These are phyloP conservation scores for Penicillium goetzii DNA, from an alignment of 495 filamentous ascomycete genomes.

Conservation along the genomic window DNA sequence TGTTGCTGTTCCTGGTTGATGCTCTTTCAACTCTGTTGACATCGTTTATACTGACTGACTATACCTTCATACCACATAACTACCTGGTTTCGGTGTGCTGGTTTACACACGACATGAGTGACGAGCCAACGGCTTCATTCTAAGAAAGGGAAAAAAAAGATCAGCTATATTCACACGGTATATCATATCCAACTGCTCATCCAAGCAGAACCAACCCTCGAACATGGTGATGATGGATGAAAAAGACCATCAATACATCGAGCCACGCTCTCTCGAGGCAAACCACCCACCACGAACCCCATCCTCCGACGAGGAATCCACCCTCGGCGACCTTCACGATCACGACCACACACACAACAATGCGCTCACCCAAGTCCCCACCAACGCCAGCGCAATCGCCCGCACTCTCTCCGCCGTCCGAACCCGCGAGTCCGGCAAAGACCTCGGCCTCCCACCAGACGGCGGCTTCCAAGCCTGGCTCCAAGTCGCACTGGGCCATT, in stretches of 20 bases:
- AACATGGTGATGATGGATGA: constrained; percentile 20
- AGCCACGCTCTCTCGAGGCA: constrained; percentile 12
- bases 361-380: constrained; percentile 29
- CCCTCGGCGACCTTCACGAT: constrained; percentile 12
- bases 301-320: constrained; percentile 34
- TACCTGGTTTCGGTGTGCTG: background rate
- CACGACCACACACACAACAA: background rate
- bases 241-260: constrained; percentile 6
- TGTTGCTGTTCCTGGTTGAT: background rate
- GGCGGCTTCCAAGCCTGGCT: constrained; percentile 69
- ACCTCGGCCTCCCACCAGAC: constrained; percentile 54
- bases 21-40: background rate
- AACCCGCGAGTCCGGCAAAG: constrained; percentile 52
- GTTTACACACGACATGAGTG: constrained; percentile 7
- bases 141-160: background rate
- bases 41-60: background rate
- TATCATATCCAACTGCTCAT: background rate
- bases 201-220: constrained; percentile 7
- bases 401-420: constrained; percentile 46
- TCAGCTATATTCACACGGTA: background rate
- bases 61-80: background rate
- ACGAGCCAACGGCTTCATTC: background rate
- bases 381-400: constrained; percentile 35
- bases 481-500: constrained; percentile 65
- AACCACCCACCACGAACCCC: constrained; percentile 9